Base-by-base conservation (phyloP, 257 asterid genomes). In the Anisodus acutangulus region DNA sequence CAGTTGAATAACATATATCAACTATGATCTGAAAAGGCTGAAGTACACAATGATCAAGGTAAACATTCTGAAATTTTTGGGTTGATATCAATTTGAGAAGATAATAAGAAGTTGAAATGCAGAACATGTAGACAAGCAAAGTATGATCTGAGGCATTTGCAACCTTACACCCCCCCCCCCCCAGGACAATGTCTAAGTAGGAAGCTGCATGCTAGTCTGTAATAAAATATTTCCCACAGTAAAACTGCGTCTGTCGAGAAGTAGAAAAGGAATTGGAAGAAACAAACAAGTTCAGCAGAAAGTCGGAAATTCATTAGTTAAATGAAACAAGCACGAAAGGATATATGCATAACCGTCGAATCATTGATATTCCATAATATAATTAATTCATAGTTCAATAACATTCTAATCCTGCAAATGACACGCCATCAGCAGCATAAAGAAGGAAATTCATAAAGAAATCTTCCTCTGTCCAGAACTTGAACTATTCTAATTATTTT, bases 1-100 rank as follows among this genome's bases (percentile, higher is more conserved):
- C 85, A 67, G 26, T 82, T 35, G 45, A 82, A 19, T 49, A 67
- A 82, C 79, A 67, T 54, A 68, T 53, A 31, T 35, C 57, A 13
- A 13, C 8, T 13, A 53, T 41, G 45, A 41, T 41, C 45, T 41
- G 62, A 74, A 26, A 66, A 74, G 81, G 62, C 49, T 74, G 60
- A 49, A 74, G 19, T 10, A 49, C 62, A 74, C 22, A 74, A 47
- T 11, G 19, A 47, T 74, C 43, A 74, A 74, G 81, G 62, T 49
- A 74, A 47, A 26, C 22, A 12, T 22, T 74, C 81, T 31, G 9
- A 49, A 74, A 49, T 49, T 8, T 49, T 74, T 49, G 45, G 62
- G 62, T 22, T 49, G 62, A 74, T 10, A 7, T 15, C 81, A 49
- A 49, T 74, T 71, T 45, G 79, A 45, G 54, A n/a, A n/a, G 17